phyloP scores from a whole-genome alignment of 2,329 filamentous ascomycete species.

The Trichoderma koningiopsis region DNA sequence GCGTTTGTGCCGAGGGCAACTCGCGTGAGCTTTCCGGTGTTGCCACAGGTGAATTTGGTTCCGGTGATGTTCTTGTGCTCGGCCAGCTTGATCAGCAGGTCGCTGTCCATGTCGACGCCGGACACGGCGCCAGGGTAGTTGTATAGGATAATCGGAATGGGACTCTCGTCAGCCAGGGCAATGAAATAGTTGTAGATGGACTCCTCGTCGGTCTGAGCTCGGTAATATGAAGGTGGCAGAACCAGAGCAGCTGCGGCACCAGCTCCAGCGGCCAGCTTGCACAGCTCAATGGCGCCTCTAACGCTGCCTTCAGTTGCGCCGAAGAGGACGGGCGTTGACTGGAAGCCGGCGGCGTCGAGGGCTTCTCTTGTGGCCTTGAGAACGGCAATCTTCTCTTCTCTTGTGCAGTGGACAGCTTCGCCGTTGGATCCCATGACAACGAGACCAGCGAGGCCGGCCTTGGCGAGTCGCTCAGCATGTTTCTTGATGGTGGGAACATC shows the following conservation, averaged over 20 bases:
- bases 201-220: constrained; percentile 72
- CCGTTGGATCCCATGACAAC: constrained; percentile 91
- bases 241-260: constrained; percentile 81
- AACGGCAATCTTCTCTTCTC: constrained; percentile 73
- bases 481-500: constrained; percentile 78
- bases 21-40: constrained; percentile 84
- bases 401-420: constrained; percentile 82
- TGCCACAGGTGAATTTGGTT: constrained; percentile 90
- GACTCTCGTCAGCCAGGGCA: constrained; percentile 72
- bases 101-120: constrained; percentile 87
- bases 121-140: constrained; percentile 89
- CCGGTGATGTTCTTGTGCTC: constrained; percentile 82
- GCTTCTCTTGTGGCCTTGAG: constrained; percentile 79
- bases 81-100: constrained; percentile 78
- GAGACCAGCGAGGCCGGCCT: constrained; percentile 77
- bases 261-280: constrained; percentile 64
- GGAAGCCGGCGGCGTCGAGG: constrained; percentile 77
- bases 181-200: constrained; percentile 74
- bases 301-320: constrained; percentile 82
- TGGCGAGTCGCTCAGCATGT: constrained; percentile 76
- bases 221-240: constrained; percentile 83
- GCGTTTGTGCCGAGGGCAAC: constrained; percentile 74
- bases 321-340: constrained; percentile 75
- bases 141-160: constrained; percentile 81
- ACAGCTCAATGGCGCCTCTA: constrained; percentile 75